phyloP scores from a whole-genome alignment of 192 early-diverging fungal species.

The Ramicandelaber brevisporus region DNA sequence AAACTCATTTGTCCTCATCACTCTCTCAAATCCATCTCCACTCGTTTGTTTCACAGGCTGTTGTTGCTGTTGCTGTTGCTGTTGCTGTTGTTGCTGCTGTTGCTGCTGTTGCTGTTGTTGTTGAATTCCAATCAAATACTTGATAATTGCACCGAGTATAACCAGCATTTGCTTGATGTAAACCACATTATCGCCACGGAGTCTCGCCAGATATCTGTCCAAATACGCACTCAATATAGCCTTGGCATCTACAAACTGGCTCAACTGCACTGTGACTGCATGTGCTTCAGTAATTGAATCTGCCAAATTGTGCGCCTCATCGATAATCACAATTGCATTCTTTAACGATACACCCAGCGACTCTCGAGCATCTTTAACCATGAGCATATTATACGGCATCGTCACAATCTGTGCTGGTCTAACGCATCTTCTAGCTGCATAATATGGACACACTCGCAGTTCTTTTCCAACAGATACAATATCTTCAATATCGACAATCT shows the following conservation, averaged over 20 bases:
- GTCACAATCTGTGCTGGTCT: constrained; percentile 33
- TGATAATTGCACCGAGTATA: constrained; percentile 24
- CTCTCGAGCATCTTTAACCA: constrained; percentile 48
- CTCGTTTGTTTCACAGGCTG: background rate
- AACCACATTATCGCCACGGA: constrained; percentile 41
- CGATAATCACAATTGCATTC: constrained; percentile 57
- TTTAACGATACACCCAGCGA: constrained; percentile 42
- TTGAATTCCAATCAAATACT: too few relatives aligned
- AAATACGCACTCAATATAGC: constrained; percentile 39
- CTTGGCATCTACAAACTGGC: constrained; percentile 19
- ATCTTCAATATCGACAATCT: constrained; percentile 66
- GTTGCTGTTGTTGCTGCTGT: too few relatives aligned
- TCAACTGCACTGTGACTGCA: constrained; percentile 24
- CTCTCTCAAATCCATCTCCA: constrained; percentile 5
- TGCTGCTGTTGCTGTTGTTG: too few relatives aligned
- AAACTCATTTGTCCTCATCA: constrained; percentile 31
- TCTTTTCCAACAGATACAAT: constrained; percentile 31
- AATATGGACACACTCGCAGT: constrained; percentile 50
- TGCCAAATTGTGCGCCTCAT: constrained; percentile 54
- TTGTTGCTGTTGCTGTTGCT: too few relatives aligned
- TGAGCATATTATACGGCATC: constrained; percentile 68
- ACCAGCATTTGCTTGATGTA: constrained; percentile 51
- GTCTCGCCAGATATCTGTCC: constrained; percentile 29
- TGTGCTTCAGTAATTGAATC: constrained; percentile 49
- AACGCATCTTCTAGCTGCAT: constrained; percentile 37